Conservation (phyloP, 306 rosid genomes). For the Dryas octopetala region DNA sequence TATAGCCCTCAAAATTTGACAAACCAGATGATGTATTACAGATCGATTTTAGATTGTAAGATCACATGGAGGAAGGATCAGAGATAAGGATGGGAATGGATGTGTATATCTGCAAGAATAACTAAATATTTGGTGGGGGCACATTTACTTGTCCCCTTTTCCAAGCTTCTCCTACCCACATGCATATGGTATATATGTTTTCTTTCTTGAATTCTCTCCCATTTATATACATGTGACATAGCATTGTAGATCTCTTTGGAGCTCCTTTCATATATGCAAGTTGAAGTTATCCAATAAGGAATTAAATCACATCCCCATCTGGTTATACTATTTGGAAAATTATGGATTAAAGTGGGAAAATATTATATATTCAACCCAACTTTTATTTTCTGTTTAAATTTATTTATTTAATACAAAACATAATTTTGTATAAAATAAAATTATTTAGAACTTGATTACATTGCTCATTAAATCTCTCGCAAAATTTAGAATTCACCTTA, state of each 20-base stretch:
- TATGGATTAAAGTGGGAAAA: too few species aligned
- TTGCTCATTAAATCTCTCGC: neutral
- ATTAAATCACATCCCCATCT: constrained; percentile 1
- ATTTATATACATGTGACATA: constrained; percentile 13
- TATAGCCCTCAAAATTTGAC: constrained; percentile 25
- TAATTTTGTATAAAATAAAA: too few species aligned
- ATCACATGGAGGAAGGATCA: constrained; percentile 37
- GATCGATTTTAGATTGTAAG: constrained; percentile 1
- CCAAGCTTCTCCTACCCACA: constrained; percentile 28
- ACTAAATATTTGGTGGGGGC: constrained; percentile 36
- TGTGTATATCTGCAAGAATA: neutral
- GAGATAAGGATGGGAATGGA: constrained; percentile 42
- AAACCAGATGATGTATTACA: constrained; percentile 18
- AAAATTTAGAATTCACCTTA: neutral
- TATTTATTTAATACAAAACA: too few species aligned
- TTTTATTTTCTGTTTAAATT: too few species aligned
- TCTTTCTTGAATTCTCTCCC: constrained; percentile 15
- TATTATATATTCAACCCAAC: too few species aligned
- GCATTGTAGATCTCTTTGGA: constrained; percentile 34
- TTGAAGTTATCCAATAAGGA: neutral
- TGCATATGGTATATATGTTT: constrained; percentile 14
- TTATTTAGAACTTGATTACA: neutral
- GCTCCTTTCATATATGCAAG: neutral
- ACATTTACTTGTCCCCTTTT: constrained; percentile 22
- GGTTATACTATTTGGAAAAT: neutral